Evolutionary conservation across 495 filamentous ascomycete species (phyloP).

Genomic region (Aspergillus affinis): DNA sequence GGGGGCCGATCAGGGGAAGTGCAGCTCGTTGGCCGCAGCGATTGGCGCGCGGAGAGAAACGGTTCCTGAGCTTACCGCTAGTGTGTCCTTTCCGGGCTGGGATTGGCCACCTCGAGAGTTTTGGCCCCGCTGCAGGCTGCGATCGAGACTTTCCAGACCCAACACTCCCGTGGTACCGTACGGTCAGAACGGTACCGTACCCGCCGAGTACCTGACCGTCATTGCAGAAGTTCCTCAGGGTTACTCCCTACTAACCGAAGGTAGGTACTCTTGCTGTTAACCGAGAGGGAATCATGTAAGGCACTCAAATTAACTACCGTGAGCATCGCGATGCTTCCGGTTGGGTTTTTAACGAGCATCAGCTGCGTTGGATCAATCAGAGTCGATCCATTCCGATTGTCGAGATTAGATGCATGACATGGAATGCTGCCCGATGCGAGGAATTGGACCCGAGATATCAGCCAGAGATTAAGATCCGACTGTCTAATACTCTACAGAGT

Average conservation of each 20-base stretch:
- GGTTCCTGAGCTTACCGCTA: conserved; percentile 19
- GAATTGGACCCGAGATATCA: not conserved
- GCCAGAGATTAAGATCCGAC: not conserved
- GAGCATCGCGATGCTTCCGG: no score
- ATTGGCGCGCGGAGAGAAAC: conserved; percentile 10
- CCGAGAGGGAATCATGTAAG: no score
- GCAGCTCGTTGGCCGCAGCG: not conserved
- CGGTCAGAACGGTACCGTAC: not conserved
- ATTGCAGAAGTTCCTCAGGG: no score
- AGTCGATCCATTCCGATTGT: conserved; percentile 5
- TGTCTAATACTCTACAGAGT: not conserved
- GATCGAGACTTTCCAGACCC: conserved; percentile 11
- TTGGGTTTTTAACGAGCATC: no score
- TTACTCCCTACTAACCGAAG: no score
- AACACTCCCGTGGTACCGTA: conserved; percentile 4
- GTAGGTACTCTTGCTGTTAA: no score
- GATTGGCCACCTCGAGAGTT: no score
- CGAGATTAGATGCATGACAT: conserved; percentile 2
- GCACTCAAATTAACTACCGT: no score
- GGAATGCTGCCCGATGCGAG: conserved; percentile 8
- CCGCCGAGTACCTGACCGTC: no score
- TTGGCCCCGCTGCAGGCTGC: conserved; percentile 10
- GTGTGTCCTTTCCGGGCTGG: no score
- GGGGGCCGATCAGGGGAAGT: conserved; percentile 21
- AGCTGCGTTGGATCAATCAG: not conserved